Base-by-base conservation (phyloP, 495 filamentous ascomycete genomes). In the Tuber umbilicatum region DNA sequence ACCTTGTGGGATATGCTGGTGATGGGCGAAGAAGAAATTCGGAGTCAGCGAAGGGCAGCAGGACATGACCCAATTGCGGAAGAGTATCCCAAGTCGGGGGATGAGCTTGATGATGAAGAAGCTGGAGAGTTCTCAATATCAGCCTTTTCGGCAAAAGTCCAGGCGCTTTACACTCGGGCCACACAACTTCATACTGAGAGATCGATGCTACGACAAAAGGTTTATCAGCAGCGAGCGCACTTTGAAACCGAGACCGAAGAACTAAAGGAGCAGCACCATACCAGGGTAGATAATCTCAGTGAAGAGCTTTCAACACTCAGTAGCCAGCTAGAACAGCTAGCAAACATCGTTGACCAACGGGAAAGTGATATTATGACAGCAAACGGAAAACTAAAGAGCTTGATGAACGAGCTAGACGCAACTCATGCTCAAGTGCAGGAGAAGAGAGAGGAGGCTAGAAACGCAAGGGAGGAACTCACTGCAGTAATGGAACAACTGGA, bases 1-100 rank as follows among this genome's bases (percentile, higher is more conserved):
- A 88, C 89, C n/a, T 83, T 94, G 37, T 94, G 92, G 92, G 89
- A 91, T 60, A 91, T 89, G 70, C 87, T 93, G 39, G 85, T 89
- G 72, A 86, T 88, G 23, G 89, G 87, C 42, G 89, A 91, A 72
- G 87, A 89, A 70, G 87, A 89, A 72, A 85, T 87, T 38, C 84
- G 87, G 35, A 84, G 87, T 76, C 85, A 85, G 76, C 89, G 89
- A 85, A 85, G 76, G 83, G 83, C 69, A 75, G 83, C 82, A 31
- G 87, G 86, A 21, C 83, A 86, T 17, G 85, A 85, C 7, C 85
- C 87, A 27, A 76, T 84, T 75, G 85, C 82, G 1, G 86, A 87
- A 70, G 81, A 83, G 64, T 83, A 87, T 70, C 75, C 81, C 14
- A 77, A 82, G 23, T 83, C 82, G 70, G 89, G 90, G 72, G 82